Evolutionary conservation across 805 yeast genomes (phyloP).

Genomic region (Starmerella geochares): DNA sequence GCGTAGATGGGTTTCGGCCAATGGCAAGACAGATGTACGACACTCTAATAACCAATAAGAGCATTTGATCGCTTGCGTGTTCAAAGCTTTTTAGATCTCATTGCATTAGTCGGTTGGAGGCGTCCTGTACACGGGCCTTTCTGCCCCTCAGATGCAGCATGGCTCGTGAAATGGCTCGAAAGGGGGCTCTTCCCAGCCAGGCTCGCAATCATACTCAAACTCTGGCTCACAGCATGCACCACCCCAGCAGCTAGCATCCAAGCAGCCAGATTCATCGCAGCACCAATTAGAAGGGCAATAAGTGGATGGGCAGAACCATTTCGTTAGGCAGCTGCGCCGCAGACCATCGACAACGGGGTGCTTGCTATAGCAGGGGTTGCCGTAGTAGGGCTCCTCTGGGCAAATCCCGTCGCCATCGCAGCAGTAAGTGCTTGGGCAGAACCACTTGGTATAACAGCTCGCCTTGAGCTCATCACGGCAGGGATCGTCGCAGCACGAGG

Average conservation of each 20-base stretch:
- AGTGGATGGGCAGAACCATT: conserved; percentile 18
- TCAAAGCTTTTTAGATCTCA: background rate
- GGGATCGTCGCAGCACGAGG: conserved; percentile 6
- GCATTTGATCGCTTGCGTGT: conserved; percentile 1
- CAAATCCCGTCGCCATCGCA: conserved; percentile 4
- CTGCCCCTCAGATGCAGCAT: background rate
- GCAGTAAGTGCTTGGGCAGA: conserved; percentile 20
- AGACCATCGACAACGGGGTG: conserved; percentile 16
- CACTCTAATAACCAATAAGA: background rate
- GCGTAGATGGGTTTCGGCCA: background rate
- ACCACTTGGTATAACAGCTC: conserved; percentile 16
- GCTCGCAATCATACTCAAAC: background rate
- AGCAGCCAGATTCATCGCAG: conserved; percentile 9
- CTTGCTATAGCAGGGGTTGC: conserved; percentile 3
- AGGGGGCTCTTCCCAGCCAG: conserved; percentile 9
- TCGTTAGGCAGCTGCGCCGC: conserved; percentile 14
- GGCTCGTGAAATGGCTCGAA: conserved; percentile 7
- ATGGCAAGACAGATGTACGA: too few relatives aligned
- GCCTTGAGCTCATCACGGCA: conserved; percentile 14
- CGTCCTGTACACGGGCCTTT: background rate
- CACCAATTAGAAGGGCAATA: conserved; percentile 21
- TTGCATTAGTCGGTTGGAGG: background rate
- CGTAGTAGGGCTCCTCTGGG: conserved; percentile 12
- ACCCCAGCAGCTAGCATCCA: conserved; percentile 6
- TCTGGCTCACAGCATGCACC: conserved; percentile 2